phyloP scores from a whole-genome alignment of 495 filamentous ascomycete species.

The Tuber calosporum region DNA sequence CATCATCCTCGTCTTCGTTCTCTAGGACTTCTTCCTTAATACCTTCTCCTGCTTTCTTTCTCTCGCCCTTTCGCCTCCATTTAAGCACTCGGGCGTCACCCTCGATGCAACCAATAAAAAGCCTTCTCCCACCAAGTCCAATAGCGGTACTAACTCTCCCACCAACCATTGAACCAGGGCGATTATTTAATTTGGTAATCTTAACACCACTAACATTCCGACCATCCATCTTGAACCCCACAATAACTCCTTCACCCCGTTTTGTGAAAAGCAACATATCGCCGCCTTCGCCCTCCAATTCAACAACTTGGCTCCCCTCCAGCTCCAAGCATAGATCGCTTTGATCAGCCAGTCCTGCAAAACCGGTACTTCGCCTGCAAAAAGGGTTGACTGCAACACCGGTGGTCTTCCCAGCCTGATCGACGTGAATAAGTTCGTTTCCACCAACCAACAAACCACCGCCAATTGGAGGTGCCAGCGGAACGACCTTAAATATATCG shows the following conservation, averaged over 20 bases:
- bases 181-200: conserved; percentile 54
- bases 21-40: conserved; percentile 55
- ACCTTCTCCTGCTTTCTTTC: conserved; percentile 48
- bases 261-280: conserved; percentile 79
- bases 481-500: conserved; percentile 76
- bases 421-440: conserved; percentile 90
- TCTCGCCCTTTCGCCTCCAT: conserved; percentile 60
- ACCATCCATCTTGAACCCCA: conserved; percentile 85
- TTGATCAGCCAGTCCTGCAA: conserved; percentile 70
- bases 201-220: conserved; percentile 80
- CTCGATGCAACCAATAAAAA: conserved; percentile 81
- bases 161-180: conserved; percentile 54
- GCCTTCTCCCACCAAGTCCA: conserved; percentile 57
- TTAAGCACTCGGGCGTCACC: conserved; percentile 74
- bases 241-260: conserved; percentile 63
- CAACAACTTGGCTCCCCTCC: conserved; percentile 73
- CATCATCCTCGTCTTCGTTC: conserved; percentile 51
- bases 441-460: conserved; percentile 77
- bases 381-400: conserved; percentile 93
- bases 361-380: conserved; percentile 67
- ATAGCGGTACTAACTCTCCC: conserved; percentile 62
- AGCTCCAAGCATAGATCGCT: conserved; percentile 70
- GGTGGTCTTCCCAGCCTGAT: conserved; percentile 88
- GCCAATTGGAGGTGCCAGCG: conserved; percentile 77
- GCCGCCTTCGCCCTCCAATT: conserved; percentile 62